phyloP scores from a whole-genome alignment of 2,329 filamentous ascomycete genomes.

The Botryotinia convoluta region DNA sequence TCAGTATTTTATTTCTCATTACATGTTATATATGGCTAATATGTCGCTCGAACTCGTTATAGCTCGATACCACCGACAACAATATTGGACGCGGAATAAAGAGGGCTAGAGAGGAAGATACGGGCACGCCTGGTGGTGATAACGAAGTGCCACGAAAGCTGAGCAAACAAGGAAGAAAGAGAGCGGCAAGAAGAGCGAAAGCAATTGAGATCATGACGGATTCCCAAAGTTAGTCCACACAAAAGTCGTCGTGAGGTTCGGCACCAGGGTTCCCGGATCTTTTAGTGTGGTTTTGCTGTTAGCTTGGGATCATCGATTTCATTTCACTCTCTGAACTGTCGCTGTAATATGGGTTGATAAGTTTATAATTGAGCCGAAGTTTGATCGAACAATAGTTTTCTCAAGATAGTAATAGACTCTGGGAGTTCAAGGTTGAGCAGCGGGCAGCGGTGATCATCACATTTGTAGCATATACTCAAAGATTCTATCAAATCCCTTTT shows the following conservation, averaged over 20 bases:
- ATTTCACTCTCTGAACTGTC: too few species aligned
- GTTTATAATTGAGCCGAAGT: neutral
- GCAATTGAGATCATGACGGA: rapidly evolving
- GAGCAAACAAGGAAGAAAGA: neutral
- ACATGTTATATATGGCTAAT: neutral
- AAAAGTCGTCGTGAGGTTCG: neutral
- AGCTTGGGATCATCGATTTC: neutral
- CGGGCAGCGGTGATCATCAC: neutral
- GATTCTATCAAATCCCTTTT: too few species aligned
- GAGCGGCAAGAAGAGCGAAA: neutral
- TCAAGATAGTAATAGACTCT: neutral
- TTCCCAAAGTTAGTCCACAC: rapidly evolving
- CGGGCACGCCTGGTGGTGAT: neutral
- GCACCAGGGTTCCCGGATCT: neutral
- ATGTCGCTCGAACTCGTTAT: neutral
- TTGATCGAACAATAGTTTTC: too few species aligned
- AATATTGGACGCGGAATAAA: neutral
- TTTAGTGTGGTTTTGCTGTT: neutral
- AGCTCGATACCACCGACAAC: neutral
- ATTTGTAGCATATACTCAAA: neutral
- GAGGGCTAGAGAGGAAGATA: neutral
- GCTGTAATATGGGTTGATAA: neutral
- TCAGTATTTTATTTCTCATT: rapidly evolving
- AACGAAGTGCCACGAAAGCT: neutral
- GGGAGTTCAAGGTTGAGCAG: neutral